Percentiles rank a stretch among this genome's conserved stretches.
phyloP scores from a whole-genome alignment of 148 eudicot species.

The Chenopodium suecicum region DNA sequence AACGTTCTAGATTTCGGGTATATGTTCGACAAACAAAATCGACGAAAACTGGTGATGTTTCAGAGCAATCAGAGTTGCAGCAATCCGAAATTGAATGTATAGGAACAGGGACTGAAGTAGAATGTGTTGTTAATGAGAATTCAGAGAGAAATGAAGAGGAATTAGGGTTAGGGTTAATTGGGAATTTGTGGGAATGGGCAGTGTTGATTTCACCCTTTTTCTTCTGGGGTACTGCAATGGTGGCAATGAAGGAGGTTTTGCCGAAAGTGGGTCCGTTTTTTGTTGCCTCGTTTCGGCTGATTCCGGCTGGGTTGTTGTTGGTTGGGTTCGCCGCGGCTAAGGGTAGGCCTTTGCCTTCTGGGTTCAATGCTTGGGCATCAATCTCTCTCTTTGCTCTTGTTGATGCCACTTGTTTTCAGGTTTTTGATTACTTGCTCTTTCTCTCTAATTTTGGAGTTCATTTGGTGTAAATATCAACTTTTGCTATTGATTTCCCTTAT shows the following conservation, averaged over 20 bases:
- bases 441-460: background rate
- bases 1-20: background rate
- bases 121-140: constrained; percentile 32
- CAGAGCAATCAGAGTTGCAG: constrained; percentile 12
- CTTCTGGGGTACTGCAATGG: constrained; percentile 99
- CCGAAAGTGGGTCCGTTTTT: constrained; percentile 83
- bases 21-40: constrained; percentile 1
- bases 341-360: constrained; percentile 74
- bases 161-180: constrained; percentile 21
- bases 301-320: constrained; percentile 81
- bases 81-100: constrained; percentile 39
- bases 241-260: constrained; percentile 94
- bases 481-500: no score
- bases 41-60: background rate
- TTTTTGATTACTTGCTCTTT: constrained; percentile 3
- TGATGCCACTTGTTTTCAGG: constrained; percentile 97
- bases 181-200: constrained; percentile 59
- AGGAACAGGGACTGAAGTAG: constrained; percentile 57
- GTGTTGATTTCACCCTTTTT: constrained; percentile 86
- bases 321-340: constrained; percentile 61
- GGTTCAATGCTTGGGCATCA: constrained; percentile 75
- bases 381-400: constrained; percentile 74
- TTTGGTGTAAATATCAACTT: background rate
- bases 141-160: constrained; percentile 15
- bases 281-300: constrained; percentile 65